Evolutionary conservation across 2,329 filamentous ascomycete genomes (phyloP).

Genomic region (Apiospora hydei): DNA sequence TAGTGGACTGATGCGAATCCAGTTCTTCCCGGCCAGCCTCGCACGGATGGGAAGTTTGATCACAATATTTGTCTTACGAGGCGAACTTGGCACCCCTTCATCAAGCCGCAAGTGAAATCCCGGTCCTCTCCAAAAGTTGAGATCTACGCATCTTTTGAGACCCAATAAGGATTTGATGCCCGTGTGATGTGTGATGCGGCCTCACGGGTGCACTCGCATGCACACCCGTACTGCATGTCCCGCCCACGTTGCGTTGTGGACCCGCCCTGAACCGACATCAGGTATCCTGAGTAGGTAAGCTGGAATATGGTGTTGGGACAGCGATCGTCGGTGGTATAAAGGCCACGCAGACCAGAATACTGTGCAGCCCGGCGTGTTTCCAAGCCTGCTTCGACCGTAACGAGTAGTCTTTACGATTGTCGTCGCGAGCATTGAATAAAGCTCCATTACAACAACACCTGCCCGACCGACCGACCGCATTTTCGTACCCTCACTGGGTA

Average conservation of each 20-base stretch:
- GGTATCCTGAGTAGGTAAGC: no score
- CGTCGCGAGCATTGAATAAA: background rate
- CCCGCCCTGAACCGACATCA: background rate
- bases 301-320: background rate
- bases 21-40: background rate
- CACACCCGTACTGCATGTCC: background rate
- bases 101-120: background rate
- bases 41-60: background rate
- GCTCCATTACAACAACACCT: background rate
- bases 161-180: background rate
- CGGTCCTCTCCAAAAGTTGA: background rate
- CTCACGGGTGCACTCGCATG: background rate
- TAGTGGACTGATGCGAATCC: background rate
- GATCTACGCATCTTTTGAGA: background rate
- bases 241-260: background rate
- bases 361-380: background rate
- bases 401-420: background rate
- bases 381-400: background rate
- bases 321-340: background rate
- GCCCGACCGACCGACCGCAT: background rate
- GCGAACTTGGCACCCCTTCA: background rate
- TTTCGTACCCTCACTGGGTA: background rate
- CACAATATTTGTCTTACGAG: background rate
- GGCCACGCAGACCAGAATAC: background rate
- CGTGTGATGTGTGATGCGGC: slow-evolving; percentile 8